These are phyloP conservation scores for Omphalotus guepiniiformis DNA, from an alignment of 768 basidiomycete genomes.

Conservation along the genomic window DNA sequence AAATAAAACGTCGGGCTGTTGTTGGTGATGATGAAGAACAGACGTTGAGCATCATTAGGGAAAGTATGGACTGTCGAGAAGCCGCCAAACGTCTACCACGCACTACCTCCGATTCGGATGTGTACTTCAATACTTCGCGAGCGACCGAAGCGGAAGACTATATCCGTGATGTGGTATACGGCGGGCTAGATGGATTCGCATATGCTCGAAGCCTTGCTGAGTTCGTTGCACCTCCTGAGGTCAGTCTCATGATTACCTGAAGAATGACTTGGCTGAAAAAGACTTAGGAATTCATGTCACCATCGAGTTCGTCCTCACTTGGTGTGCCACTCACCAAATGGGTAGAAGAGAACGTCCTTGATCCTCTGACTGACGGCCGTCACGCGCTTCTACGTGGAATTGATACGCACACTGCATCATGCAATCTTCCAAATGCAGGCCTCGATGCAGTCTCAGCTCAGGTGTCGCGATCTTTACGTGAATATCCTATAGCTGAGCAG, in stretches of 20 bases:
- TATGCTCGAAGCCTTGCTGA: slow-evolving; percentile 76
- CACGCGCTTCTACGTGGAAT: slow-evolving; percentile 41
- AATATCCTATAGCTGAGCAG: slow-evolving; percentile 37
- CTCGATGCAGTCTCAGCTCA: slow-evolving; percentile 25
- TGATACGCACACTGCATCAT: slow-evolving; percentile 1
- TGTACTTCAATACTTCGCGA: slow-evolving; percentile 47
- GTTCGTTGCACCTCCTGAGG: slow-evolving; percentile 45
- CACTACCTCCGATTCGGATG: slow-evolving; percentile 8
- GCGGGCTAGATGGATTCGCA: slow-evolving; percentile 71
- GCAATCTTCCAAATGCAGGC: background rate
- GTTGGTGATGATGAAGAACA: slow-evolving; percentile 30
- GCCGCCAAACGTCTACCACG: slow-evolving; percentile 11
- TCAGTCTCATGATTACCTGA: slow-evolving; percentile 16
- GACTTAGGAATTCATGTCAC: too few species aligned
- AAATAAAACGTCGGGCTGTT: slow-evolving; percentile 32
- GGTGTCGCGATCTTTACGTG: slow-evolving; percentile 35
- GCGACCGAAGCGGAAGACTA: slow-evolving; percentile 62
- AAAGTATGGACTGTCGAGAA: slow-evolving; percentile 33
- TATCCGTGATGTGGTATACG: slow-evolving; percentile 71
- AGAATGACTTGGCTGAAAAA: too few species aligned
- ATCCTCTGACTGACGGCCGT: slow-evolving; percentile 43
- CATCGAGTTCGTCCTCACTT: too few species aligned
- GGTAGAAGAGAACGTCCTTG: slow-evolving; percentile 40
- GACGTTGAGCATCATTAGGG: slow-evolving; percentile 29
- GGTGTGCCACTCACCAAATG: slow-evolving; percentile 37